Base-by-base conservation (phyloP, 2,329 filamentous ascomycete genomes). In the Thelonectria olida region DNA sequence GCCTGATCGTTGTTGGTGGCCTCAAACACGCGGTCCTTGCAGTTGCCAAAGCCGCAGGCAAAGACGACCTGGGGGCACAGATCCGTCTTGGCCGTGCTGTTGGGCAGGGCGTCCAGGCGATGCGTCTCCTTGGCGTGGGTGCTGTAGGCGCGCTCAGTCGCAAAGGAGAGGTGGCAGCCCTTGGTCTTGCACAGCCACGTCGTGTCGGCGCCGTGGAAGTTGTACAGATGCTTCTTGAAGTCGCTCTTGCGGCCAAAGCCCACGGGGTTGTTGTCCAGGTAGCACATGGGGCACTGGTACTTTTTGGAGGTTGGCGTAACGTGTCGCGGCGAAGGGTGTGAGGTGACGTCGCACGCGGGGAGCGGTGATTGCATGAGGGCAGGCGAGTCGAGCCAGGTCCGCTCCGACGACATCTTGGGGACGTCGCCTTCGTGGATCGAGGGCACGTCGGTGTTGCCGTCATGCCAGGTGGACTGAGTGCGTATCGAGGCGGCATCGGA, bases 191-290 rank as follows among this genome's bases (percentile, higher is more conserved):
- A 82, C 19, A 79, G 71, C 80, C 80, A 82, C 38, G 76, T 73
- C 34, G 77, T 73, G 63, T 81, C 78, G 48, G 76, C 74, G 36
- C 78, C 78, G 64, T 82, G 80, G 63, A 81, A 82, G 68, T 80
- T 80, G 72, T 81, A 78, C n/a, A 82, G 71, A 64, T 82, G 80
- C 73, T 82, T 81, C 74, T 82, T 82, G 67, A 82, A 81, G 65
- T 82, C 80, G 66, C 78, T 81, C 71, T 81, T 82, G 59, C 80
- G 76, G 34, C 79, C 79, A 50, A 81, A 82, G 34, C 79, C 79
- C 22, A 81, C 79, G 15, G 75, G 75, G 63, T 80, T 81, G 70
- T 78, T 78, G 69, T 82, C 79, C 41, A 81, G 68, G 61, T 78
- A 80, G 69, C 80, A 82, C 72, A 82, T 79, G 25, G 79, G 80